phyloP scores from a whole-genome alignment of 441 rosid species.

The Viola pubescens region DNA sequence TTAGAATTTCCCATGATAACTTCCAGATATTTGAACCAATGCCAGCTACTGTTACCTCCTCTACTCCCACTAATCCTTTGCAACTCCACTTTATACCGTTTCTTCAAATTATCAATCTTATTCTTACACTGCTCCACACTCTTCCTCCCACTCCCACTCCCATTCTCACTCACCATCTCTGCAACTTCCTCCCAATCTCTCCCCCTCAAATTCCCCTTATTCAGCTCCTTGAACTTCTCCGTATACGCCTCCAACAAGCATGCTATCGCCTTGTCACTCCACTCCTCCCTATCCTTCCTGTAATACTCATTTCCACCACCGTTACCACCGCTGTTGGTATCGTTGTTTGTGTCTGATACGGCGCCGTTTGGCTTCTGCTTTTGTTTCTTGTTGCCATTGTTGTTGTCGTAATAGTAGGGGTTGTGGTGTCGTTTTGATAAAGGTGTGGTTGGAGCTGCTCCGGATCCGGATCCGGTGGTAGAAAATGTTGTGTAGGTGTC shows the following conservation, averaged over 20 bases:
- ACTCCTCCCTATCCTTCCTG: slow-evolving; percentile 85
- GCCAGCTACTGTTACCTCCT: slow-evolving; percentile 74
- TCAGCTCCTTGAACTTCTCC: slow-evolving; percentile 70
- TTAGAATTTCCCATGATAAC: slow-evolving; percentile 54
- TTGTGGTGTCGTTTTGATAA: slow-evolving; percentile 21
- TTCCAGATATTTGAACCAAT: slow-evolving; percentile 89
- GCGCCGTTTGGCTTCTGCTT: slow-evolving; percentile 17
- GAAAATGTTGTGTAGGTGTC: slow-evolving; percentile 23
- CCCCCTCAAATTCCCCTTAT: slow-evolving; percentile 79
- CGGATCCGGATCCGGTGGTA: slow-evolving; percentile 20
- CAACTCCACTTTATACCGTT: slow-evolving; percentile 73
- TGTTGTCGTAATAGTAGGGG: slow-evolving; percentile 5
- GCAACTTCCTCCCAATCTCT: slow-evolving; percentile 98
- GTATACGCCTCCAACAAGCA: slow-evolving; percentile 60
- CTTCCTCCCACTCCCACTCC: slow-evolving; percentile 59
- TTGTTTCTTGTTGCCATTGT: slow-evolving; percentile 17
- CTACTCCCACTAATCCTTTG: slow-evolving; percentile 56
- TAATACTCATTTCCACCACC: slow-evolving; percentile 24
- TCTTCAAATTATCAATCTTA: slow-evolving; percentile 87
- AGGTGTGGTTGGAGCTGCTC: slow-evolving; percentile 17
- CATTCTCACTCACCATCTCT: slow-evolving; percentile 45
- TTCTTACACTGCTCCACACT: slow-evolving; percentile 97
- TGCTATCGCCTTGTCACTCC: slow-evolving; percentile 83
- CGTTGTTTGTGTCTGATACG: slow-evolving; percentile 2
- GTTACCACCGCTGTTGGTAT: slow-evolving; percentile 16